A percentile compares a stretch with the other conserved stretches of the same genome.
phyloP scores from a whole-genome alignment of 1,284 basidiomycete species.

The Anthracocystis setariae region DNA sequence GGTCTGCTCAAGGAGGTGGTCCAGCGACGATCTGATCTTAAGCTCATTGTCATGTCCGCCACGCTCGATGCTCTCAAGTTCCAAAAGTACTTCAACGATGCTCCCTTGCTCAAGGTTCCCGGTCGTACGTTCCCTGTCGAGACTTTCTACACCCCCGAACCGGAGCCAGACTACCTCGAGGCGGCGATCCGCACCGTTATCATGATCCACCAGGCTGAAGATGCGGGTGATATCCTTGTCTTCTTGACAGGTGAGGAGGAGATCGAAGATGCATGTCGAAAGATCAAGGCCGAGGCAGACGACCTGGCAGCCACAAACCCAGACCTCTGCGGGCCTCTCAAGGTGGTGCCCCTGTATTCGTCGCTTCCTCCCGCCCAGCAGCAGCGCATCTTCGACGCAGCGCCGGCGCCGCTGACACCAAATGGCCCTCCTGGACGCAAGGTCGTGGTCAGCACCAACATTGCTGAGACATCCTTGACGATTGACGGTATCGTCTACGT shows the following conservation, averaged over 20 bases:
- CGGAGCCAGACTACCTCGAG: slow-evolving; percentile 95
- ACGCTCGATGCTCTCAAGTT: slow-evolving; percentile 97
- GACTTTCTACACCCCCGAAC: slow-evolving; percentile 92
- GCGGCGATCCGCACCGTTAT: slow-evolving; percentile 95
- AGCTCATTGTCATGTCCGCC: slow-evolving; percentile 98
- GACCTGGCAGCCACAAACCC: slow-evolving; percentile 60
- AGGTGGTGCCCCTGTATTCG: slow-evolving; percentile 92
- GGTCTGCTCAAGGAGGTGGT: slow-evolving; percentile 82
- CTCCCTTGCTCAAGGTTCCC: slow-evolving; percentile 93
- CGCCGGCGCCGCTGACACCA: slow-evolving; percentile 75
- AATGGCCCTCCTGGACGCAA: slow-evolving; percentile 88
- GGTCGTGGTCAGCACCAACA: slow-evolving; percentile 94
- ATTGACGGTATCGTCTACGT: slow-evolving; percentile 99
- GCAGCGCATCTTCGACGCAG: slow-evolving; percentile 90
- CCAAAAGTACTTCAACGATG: slow-evolving; percentile 91
- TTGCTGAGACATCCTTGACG: slow-evolving; percentile 96
- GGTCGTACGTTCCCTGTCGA: slow-evolving; percentile 97
- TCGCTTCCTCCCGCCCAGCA: slow-evolving; percentile 91
- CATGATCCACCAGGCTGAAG: slow-evolving; percentile 97
- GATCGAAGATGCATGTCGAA: slow-evolving; percentile 94
- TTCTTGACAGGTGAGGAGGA: slow-evolving; percentile 99
- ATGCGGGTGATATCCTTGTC: slow-evolving; percentile 88
- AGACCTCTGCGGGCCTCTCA: slow-evolving; percentile 74
- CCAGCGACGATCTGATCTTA: slow-evolving; percentile 84
- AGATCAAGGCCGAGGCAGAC: slow-evolving; percentile 81